Base-by-base conservation (phyloP, 805 yeast species). In the Alloascoidea hylecoeti region DNA sequence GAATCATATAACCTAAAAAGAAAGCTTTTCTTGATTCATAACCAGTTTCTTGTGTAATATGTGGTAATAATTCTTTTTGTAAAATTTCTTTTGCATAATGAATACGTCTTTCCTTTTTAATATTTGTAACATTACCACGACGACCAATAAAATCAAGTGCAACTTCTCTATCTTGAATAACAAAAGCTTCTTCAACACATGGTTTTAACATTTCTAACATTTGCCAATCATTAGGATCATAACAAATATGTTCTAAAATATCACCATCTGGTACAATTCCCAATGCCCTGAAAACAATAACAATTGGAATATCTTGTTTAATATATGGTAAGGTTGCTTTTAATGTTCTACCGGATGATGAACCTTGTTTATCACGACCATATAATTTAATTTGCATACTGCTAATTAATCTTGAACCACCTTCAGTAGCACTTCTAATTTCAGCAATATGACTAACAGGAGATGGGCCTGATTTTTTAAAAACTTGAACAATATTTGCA, bases 181-280 rank as follows among this genome's bases (percentile, higher is more conserved):
- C 92, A 60, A 92, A 94, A 39, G 96, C 98, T 64, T 94, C 98
- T 60, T 92, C 99, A 44, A 92, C 94, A 72, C 97, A 92, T 4
- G 99, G 98, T 59, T 92, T 94, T 53, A 92, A 70, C 92, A 92
- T 85, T 63, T 92, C 99, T 59, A 92, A 72, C 98, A 92, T 92
- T 63, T 92, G 98, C 96, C 97, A 89, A 65, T 92, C 99, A 48
- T 79, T 82, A 43, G 85, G 86, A 60, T 92, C 99, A 60, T 89
- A 92, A 64, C 98, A 92, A 42, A 92, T 92, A 60, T 92, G 98
- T 61, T 92, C 96, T 53, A 92, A 67, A 52, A 92, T 92, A 63
- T 92, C 99, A 58, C 99, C 98, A 65, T 92, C 99, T 33, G 97
- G 97, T 16, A 92, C 96, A 36, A 92, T 92, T 48, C 99, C 99